Conservation (phyloP, 2,329 filamentous ascomycete genomes). For the Aphanocladium album region DNA sequence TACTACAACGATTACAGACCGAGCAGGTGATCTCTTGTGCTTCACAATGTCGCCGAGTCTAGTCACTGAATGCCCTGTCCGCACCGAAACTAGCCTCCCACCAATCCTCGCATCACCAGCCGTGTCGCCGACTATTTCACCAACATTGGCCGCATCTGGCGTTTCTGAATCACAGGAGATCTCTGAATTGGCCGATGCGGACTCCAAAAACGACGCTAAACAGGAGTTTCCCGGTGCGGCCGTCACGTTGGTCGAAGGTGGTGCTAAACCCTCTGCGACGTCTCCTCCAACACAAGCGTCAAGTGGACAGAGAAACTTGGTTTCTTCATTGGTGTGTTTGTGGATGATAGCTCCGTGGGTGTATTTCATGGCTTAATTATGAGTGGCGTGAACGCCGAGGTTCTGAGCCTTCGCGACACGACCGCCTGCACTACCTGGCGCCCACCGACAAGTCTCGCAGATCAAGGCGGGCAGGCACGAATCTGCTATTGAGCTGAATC, state of each 20-base stretch:
- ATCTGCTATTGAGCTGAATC: neutral
- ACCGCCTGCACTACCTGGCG: neutral
- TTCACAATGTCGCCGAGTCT: neutral
- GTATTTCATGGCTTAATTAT: neutral
- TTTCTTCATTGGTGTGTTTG: neutral
- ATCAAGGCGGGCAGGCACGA: neutral
- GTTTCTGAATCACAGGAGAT: neutral
- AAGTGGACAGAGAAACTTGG: neutral
- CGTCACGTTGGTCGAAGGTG: neutral
- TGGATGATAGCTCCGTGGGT: neutral
- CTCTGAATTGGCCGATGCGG: neutral
- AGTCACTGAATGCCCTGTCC: neutral
- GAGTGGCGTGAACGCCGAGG: neutral
- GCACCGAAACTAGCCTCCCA: neutral
- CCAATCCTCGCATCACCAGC: neutral
- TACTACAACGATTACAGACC: neutral
- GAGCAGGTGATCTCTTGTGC: neutral
- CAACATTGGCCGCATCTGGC: neutral
- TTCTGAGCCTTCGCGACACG: neutral
- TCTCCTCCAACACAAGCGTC: neutral
- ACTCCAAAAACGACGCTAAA: neutral
- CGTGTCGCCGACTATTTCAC: neutral
- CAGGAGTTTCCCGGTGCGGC: neutral
- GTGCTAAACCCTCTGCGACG: neutral
- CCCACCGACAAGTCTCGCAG: neutral